Evolutionary conservation across 2,329 filamentous ascomycete genomes (phyloP).

Genomic region (Cladosporium colombiae): DNA sequence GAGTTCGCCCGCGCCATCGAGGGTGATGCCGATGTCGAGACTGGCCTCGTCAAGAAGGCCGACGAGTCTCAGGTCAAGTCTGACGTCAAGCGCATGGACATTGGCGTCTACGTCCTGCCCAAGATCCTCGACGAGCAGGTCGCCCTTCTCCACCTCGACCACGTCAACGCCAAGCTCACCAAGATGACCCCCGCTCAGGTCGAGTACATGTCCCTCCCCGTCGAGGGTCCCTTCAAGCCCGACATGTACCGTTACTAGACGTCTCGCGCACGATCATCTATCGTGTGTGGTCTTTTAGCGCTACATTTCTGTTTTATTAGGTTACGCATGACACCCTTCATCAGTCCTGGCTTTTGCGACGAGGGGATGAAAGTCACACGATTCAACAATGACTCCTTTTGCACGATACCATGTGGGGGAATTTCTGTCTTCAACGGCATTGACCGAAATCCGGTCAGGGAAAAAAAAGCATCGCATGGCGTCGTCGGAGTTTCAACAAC

Average conservation of each 20-base stretch:
- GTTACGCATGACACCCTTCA: conserved; percentile 13
- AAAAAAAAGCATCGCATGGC: conserved; percentile 23
- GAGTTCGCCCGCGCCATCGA: conserved; percentile 70
- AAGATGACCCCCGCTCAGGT: conserved; percentile 82
- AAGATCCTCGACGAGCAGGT: conserved; percentile 99
- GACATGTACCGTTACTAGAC: conserved; percentile 82
- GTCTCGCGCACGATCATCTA: conserved; percentile 17
- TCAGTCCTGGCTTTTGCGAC: conserved; percentile 20
- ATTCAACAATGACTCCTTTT: conserved; percentile 50
- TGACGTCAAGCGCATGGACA: conserved; percentile 71
- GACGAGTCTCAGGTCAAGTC: conserved; percentile 56
- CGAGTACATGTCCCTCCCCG: conserved; percentile 86
- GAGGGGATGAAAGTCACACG: conserved; percentile 43
- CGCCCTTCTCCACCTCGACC: conserved; percentile 85
- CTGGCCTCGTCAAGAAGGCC: conserved; percentile 31
- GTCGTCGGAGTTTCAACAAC: conserved; percentile 21
- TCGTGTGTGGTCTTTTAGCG: conserved; percentile 33
- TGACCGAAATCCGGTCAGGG: conserved; percentile 8
- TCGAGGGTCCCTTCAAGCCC: conserved; percentile 92
- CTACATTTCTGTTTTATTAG: conserved; percentile 37
- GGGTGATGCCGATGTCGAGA: conserved; percentile 32
- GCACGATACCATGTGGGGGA: conserved; percentile 61
- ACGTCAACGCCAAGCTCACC: conserved; percentile 93
- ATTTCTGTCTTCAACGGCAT: conserved; percentile 65
- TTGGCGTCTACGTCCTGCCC: conserved; percentile 94